Conservation (phyloP, 148 eudicot species). For the Camellia lanceoleosa region DNA sequence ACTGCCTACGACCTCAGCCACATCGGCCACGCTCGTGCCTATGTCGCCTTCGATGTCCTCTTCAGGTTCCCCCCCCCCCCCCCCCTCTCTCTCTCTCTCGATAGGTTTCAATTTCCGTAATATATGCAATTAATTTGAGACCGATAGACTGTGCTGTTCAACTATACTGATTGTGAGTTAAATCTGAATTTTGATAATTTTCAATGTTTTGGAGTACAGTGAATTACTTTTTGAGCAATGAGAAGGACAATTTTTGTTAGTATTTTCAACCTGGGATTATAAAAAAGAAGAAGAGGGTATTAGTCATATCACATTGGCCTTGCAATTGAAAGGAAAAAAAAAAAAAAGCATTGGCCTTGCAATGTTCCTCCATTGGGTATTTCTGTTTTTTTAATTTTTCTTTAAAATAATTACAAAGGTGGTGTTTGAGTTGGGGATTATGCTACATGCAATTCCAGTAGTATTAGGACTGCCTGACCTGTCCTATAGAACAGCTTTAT, state of each 20-base stretch:
- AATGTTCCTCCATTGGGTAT: too few relatives aligned
- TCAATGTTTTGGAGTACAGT: not conserved
- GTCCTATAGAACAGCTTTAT: not conserved
- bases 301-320: not conserved
- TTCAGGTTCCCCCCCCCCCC: conserved; percentile 37
- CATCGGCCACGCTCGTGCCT: conserved; percentile 88
- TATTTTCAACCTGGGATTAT: not conserved
- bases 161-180: not conserved
- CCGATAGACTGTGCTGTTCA: not conserved
- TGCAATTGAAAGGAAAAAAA: too few relatives aligned
- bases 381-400: too few relatives aligned
- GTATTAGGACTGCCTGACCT: not conserved
- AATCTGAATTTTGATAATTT: not conserved
- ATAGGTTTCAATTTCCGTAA: not conserved
- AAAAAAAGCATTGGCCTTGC: too few relatives aligned
- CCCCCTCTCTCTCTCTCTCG: not conserved
- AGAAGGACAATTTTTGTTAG: not conserved
- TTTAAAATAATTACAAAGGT: too few relatives aligned
- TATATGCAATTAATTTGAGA: not conserved
- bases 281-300: too few relatives aligned
- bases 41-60: conserved; percentile 80
- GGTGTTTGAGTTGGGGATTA: not conserved
- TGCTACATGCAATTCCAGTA: not conserved
- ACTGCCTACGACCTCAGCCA: conserved; percentile 75
- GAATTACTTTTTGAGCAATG: not conserved